Base-by-base conservation (phyloP, 352 stramenopile genomes). In the Phytophthora rubi region DNA sequence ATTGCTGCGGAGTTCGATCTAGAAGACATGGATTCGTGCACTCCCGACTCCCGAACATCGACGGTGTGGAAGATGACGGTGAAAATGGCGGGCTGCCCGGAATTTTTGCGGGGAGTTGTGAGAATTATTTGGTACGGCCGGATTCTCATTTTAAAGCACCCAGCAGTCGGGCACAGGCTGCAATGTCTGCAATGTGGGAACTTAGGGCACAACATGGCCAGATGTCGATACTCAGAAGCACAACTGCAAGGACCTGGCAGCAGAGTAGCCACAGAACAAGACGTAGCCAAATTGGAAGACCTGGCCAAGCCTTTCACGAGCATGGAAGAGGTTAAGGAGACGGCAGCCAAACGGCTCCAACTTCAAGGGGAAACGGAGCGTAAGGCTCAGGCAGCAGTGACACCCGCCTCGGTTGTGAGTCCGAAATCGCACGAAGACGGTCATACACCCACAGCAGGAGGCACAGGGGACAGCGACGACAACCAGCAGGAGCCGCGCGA, bases 21-120 rank as follows among this genome's bases (percentile, higher is more conserved):
- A 15, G 45, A 58, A 18, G 23, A 52, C 16, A 26, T 58, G 16
- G 59, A 65, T 15, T 32, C n/a, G 2, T 45, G 49, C n/a, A 66
- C 49, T 2, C 59, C 59, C 0, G 44, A 66, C 37, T 59, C 59
- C 0, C 0, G n/a, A 3, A 47, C 49, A 6, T 66, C 33, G 9
- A 59, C 48, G 4, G 21, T 53, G 2, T 66, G 59, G 59, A 52
- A 32, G 15, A 2, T 59, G 0, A 59, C 18, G 3, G 2, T 66
- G 0, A 53, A 59, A 13, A 8, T 49, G 13, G 35, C 47, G 1
- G 54, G 33, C 6, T 64, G 63, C 30, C 61, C 61, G 0, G 39
- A 48, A 8, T 59, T 60, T 23, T n/a, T 61, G 15, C 32, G 26
- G 2, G 10, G 13, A 6, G 13, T n/a, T 5, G 37, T 45, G 13